These are phyloP conservation scores for Colletotrichum lupini DNA, from an alignment of 2,329 filamentous ascomycete genomes.

Conservation along the genomic window DNA sequence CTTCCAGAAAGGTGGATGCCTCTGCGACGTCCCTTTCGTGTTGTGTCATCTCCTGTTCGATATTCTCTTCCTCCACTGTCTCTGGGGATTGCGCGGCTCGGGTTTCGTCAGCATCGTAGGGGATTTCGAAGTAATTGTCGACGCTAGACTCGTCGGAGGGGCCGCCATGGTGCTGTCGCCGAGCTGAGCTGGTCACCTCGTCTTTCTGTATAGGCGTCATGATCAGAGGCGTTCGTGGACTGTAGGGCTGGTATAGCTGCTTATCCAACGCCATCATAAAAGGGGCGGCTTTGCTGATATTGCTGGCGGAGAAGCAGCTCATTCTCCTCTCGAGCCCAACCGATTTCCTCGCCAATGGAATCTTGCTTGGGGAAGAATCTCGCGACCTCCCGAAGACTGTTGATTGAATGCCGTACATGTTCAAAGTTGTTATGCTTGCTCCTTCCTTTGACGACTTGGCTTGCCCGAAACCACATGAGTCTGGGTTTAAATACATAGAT, in stretches of 20 bases:
- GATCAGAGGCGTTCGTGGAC: background rate
- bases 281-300: slow-evolving; percentile 2
- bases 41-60: background rate
- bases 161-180: background rate
- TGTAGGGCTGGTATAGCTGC: slow-evolving; percentile 5
- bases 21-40: background rate
- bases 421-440: background rate
- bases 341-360: background rate
- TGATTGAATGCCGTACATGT: background rate
- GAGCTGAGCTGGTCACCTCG: background rate
- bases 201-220: background rate
- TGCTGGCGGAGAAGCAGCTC: background rate
- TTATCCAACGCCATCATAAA: slow-evolving; percentile 1
- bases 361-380: background rate
- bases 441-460: background rate
- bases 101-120: background rate
- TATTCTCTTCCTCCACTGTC: too few relatives aligned
- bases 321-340: background rate
- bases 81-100: too few relatives aligned
- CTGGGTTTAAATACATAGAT: too few relatives aligned
- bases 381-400: background rate
- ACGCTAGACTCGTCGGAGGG: background rate
- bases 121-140: background rate
- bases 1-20: background rate
- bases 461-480: background rate